A percentile compares a stretch with the other conserved stretches of the same genome.
Evolutionary conservation across 169 alveolate species (phyloP).

Genomic region (Eimeria brunetti): DNA sequence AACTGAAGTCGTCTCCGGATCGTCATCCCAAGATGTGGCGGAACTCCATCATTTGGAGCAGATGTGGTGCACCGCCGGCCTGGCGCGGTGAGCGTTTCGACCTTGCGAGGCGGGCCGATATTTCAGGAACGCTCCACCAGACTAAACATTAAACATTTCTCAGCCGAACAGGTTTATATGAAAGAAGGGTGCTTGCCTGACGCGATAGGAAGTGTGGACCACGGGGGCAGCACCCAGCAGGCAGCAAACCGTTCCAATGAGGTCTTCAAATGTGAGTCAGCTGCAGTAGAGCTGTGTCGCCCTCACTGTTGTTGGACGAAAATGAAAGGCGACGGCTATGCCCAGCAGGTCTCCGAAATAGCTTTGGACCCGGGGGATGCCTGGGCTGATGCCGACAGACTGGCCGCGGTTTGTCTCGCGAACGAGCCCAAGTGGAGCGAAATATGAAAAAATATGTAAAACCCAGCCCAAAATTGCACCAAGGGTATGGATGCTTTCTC

Average conservation of each 20-base stretch:
- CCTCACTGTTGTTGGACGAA: background rate
- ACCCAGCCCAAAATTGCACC: background rate
- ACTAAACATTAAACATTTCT: slow-evolving; percentile 1
- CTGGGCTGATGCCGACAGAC: slow-evolving; percentile 36
- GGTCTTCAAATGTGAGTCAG: background rate
- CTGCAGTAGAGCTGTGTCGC: background rate
- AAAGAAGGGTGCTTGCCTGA: slow-evolving; percentile 29
- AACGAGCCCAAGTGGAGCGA: slow-evolving; percentile 1
- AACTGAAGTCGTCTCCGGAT: background rate
- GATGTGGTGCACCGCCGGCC: slow-evolving; percentile 22
- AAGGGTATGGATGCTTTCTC: background rate
- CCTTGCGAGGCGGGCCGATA: background rate
- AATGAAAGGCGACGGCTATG: background rate
- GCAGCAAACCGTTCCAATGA: background rate
- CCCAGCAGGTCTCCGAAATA: background rate
- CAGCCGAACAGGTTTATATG: background rate
- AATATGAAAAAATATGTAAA: background rate
- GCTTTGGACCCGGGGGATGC: background rate
- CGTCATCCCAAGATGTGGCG: background rate
- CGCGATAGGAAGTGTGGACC: background rate
- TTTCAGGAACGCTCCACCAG: background rate
- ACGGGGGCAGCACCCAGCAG: background rate
- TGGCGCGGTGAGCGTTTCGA: background rate
- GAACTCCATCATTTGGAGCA: slow-evolving; percentile 14
- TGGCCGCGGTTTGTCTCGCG: slow-evolving; percentile 46